Evolutionary conservation across 179 eudicot species (phyloP).

Genomic region (Corrigiola litoralis): DNA sequence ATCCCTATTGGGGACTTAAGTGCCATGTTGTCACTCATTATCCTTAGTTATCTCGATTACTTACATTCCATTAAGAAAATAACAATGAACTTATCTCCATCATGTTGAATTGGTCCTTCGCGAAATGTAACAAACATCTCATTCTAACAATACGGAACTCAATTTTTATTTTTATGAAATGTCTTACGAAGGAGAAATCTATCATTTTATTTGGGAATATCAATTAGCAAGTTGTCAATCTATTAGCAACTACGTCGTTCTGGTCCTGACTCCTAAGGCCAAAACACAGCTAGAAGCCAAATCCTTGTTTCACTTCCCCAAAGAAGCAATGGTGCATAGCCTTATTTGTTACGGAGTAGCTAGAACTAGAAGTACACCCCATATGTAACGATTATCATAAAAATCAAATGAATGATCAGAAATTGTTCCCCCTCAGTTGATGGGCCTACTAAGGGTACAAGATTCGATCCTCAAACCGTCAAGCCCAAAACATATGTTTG

Average conservation of each 20-base stretch:
- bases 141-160: too few species aligned
- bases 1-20: too few species aligned
- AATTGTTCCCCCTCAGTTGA: background rate
- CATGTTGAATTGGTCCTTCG: too few species aligned
- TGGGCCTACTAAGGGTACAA: constrained; percentile 22
- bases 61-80: too few species aligned
- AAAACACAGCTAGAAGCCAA: constrained; percentile 15
- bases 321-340: constrained; percentile 2
- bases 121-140: too few species aligned
- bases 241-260: background rate
- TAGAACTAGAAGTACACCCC: background rate
- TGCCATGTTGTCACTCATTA: too few species aligned
- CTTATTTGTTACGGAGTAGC: background rate
- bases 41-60: too few species aligned
- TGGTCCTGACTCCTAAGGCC: background rate
- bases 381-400: background rate
- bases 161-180: too few species aligned
- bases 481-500: constrained; percentile 11
- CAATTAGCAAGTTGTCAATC: background rate
- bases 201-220: background rate
- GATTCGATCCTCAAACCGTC: constrained; percentile 22
- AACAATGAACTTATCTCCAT: too few species aligned
- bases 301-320: background rate
- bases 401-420: constrained; percentile 17
- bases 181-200: too few species aligned